These are phyloP conservation scores for Beta vulgaris DNA, from an alignment of 148 eudicot genomes.

Conservation along the genomic window DNA sequence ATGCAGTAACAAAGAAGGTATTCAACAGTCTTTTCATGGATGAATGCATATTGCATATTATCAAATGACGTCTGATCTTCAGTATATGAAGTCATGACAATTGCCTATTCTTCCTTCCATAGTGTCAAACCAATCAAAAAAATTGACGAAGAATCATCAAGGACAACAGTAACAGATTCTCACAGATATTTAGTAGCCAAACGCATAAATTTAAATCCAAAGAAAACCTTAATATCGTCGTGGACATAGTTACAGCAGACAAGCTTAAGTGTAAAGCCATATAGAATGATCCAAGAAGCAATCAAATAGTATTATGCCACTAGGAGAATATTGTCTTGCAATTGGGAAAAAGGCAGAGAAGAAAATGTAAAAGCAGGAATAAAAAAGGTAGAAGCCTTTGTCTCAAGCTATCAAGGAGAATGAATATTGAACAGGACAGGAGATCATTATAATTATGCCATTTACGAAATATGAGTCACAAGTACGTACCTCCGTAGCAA, in stretches of 20 bases:
- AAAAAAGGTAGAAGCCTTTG: constrained; percentile 19
- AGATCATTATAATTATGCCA: not conserved
- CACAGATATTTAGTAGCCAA: not conserved
- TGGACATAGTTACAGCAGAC: constrained; percentile 1
- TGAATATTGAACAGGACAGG: constrained; percentile 7
- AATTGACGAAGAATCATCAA: not conserved
- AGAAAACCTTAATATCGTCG: not conserved
- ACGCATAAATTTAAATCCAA: not conserved
- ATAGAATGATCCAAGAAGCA: constrained; percentile 9
- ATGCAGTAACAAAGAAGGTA: no score
- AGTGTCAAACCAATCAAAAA: not conserved
- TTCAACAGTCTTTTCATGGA: not conserved
- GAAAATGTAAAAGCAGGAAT: not conserved
- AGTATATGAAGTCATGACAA: not conserved
- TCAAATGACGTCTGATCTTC: not conserved
- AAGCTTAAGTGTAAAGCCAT: constrained; percentile 10
- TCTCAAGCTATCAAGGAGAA: constrained; percentile 16
- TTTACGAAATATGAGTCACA: no score
- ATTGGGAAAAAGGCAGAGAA: not conserved
- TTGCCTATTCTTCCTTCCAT: not conserved
- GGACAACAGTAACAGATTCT: constrained; percentile 10
- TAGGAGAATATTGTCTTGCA: constrained; percentile 20
- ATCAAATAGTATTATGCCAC: constrained; percentile 10
- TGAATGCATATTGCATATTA: not conserved
- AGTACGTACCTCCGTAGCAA: not conserved